phyloP scores from a whole-genome alignment of 345 rosid genomes.

The Salix udensis region DNA sequence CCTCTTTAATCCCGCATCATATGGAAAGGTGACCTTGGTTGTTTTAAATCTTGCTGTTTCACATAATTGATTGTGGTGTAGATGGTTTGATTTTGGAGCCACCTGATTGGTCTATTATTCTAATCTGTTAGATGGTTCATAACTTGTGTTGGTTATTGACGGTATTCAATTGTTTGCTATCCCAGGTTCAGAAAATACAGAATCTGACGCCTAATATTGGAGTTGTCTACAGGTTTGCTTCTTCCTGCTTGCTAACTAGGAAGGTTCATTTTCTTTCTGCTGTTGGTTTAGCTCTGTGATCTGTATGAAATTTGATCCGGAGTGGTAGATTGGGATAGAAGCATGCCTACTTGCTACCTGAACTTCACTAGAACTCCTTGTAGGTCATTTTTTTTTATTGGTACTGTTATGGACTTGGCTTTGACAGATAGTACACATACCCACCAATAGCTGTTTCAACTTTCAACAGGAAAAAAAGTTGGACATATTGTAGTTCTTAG shows the following conservation, averaged over 20 bases:
- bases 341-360: background rate
- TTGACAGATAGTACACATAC: background rate
- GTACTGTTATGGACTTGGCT: background rate
- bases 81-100: background rate
- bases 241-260: background rate
- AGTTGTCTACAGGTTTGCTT: conserved; percentile 84
- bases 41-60: background rate
- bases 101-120: background rate
- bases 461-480: background rate
- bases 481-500: background rate
- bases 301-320: background rate
- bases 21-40: background rate
- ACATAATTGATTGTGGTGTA: background rate
- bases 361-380: background rate
- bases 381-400: background rate
- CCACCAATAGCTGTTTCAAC: background rate
- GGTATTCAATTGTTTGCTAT: background rate
- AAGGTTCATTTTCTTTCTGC: background rate
- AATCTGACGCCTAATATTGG: conserved; percentile 84
- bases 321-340: background rate
- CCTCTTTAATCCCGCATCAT: background rate
- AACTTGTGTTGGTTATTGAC: background rate
- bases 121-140: background rate
- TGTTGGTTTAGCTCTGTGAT: background rate
- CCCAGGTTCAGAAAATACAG: conserved; percentile 92